Conservation (phyloP, 2,329 filamentous ascomycete genomes). For the Talaromyces sp. region DNA sequence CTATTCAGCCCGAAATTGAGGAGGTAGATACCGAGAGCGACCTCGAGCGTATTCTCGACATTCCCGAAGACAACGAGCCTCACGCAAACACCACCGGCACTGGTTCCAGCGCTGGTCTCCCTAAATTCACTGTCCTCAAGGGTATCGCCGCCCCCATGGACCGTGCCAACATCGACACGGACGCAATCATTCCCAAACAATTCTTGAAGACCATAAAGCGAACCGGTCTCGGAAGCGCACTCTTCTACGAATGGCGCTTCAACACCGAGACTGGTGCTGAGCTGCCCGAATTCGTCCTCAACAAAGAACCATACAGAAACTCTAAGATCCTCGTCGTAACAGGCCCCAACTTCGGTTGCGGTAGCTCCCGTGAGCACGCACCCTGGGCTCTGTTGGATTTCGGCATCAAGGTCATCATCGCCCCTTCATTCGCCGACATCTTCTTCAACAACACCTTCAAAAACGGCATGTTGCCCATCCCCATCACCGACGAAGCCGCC, state of each 20-base stretch:
- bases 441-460: conserved; percentile 99
- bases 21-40: conserved; percentile 62
- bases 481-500: conserved; percentile 65
- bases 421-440: conserved; percentile 84
- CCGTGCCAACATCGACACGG: conserved; percentile 91
- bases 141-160: conserved; percentile 87
- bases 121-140: conserved; percentile 79
- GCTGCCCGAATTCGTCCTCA: conserved; percentile 81
- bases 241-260: conserved; percentile 84
- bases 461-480: conserved; percentile 94
- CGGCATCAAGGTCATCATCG: conserved; percentile 90
- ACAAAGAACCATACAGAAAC: conserved; percentile 79
- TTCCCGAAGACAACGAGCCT: conserved; percentile 61
- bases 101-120: conserved; percentile 62
- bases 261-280: conserved; percentile 66
- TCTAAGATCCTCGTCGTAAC: conserved; percentile 90
- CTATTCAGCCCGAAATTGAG: conserved; percentile 60
- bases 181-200: conserved; percentile 98
- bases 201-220: conserved; percentile 99
- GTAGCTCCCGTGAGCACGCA: conserved; percentile 88
- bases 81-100: conserved; percentile 60
- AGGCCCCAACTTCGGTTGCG: conserved; percentile 93
- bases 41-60: conserved; percentile 62
- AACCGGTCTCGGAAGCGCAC: conserved; percentile 81
- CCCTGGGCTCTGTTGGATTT: conserved; percentile 97